phyloP scores from a whole-genome alignment of 768 basidiomycete genomes.

The Mycena vulgaris region DNA sequence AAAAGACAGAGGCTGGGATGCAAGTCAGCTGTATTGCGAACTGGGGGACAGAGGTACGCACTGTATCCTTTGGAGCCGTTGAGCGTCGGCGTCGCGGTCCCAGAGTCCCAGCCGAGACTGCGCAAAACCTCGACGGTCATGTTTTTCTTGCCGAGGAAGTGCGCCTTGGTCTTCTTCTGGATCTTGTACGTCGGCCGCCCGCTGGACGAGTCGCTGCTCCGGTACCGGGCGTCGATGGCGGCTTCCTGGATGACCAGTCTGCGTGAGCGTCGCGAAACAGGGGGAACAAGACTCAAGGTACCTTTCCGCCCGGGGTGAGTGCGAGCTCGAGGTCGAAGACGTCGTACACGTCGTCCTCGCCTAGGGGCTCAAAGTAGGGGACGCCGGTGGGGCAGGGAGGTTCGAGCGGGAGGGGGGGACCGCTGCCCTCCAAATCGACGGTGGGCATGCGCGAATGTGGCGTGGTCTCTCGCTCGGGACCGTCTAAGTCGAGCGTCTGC shows the following conservation, averaged over 20 bases:
- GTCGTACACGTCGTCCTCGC: constrained; percentile 39
- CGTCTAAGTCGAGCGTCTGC: constrained; percentile 6
- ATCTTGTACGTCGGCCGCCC: constrained; percentile 42
- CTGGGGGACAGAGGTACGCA: not conserved
- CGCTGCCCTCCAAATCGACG: not conserved
- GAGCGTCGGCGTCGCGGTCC: constrained; percentile 6
- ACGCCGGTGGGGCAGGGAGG: not conserved
- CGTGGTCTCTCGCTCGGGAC: not conserved
- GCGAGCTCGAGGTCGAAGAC: constrained; percentile 43
- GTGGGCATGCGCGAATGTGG: constrained; percentile 18
- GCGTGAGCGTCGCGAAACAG: not conserved
- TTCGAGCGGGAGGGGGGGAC: not conserved
- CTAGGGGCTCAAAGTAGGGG: constrained; percentile 33
- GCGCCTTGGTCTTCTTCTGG: constrained; percentile 35
- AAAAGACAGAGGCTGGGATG: constrained; percentile 28
- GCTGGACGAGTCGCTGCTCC: constrained; percentile 28
- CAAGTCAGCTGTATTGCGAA: not conserved
- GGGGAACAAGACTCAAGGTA: constrained; percentile 1
- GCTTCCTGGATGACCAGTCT: constrained; percentile 11
- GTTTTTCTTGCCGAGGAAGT: constrained; percentile 44
- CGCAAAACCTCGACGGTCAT: constrained; percentile 36
- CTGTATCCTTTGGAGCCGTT: constrained; percentile 37
- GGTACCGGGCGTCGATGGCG: constrained; percentile 34
- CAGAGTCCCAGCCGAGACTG: constrained; percentile 38
- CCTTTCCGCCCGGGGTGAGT: constrained; percentile 32